phyloP scores from a whole-genome alignment of 352 stramenopile genomes.

The Pythium biforme region DNA sequence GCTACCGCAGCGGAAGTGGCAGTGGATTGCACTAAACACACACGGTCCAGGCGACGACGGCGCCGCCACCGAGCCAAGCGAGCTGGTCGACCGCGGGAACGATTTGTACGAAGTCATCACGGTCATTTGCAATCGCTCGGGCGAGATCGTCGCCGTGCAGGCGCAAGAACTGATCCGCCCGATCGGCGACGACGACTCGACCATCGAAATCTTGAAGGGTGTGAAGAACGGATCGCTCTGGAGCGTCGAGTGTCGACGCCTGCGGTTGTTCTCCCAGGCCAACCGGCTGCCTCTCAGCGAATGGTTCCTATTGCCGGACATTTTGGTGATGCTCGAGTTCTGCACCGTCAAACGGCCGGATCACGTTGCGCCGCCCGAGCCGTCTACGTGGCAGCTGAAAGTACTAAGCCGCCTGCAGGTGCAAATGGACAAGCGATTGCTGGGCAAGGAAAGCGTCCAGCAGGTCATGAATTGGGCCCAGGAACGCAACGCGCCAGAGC shows the following conservation, averaged over 20 bases:
- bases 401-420: conserved; percentile 43
- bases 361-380: conserved; percentile 5
- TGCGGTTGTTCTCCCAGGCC: conserved; percentile 51
- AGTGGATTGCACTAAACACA: background rate
- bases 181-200: conserved; percentile 28
- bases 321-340: conserved; percentile 41
- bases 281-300: conserved; percentile 52
- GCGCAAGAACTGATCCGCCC: conserved; percentile 55
- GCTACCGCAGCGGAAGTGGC: background rate
- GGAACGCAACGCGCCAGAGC: conserved; percentile 36
- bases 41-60: background rate
- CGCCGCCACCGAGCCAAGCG: background rate
- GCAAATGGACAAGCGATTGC: conserved; percentile 45
- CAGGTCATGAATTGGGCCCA: conserved; percentile 37
- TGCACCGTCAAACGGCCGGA: conserved; percentile 26
- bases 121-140: conserved; percentile 37
- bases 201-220: conserved; percentile 31
- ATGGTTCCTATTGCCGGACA: conserved; percentile 41
- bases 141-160: conserved; percentile 54
- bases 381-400: conserved; percentile 46
- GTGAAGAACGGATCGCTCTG: conserved; percentile 30
- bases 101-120: conserved; percentile 58
- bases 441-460: conserved; percentile 61
- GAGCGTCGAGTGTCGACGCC: conserved; percentile 43
- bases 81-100: conserved; percentile 6